These are phyloP conservation scores for Sordariomycetes sp. DNA, from an alignment of 2,329 filamentous ascomycete species.

Conservation along the genomic window DNA sequence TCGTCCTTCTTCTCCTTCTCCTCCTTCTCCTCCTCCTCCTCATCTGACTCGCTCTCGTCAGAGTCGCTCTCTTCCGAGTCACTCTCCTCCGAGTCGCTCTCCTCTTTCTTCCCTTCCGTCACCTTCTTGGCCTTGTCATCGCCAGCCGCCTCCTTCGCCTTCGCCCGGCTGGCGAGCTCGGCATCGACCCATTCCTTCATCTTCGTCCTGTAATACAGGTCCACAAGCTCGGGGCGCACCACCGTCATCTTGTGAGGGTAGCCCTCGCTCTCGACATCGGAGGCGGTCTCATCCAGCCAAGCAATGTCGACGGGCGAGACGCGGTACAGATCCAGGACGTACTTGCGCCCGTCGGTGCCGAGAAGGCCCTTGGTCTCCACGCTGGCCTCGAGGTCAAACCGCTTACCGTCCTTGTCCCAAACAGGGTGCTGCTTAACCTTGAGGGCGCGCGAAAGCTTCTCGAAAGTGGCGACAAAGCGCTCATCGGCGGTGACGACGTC, in stretches of 20 bases:
- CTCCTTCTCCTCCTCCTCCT: slow-evolving; percentile 4
- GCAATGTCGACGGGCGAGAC: slow-evolving; percentile 82
- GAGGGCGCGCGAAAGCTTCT: slow-evolving; percentile 80
- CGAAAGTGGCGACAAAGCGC: slow-evolving; percentile 70
- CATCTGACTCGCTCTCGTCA: background rate
- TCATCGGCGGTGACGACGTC: slow-evolving; percentile 87
- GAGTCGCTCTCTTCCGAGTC: slow-evolving; percentile 1
- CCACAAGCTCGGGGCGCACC: slow-evolving; percentile 77
- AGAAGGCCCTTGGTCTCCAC: slow-evolving; percentile 97
- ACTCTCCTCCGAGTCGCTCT: slow-evolving; percentile 1
- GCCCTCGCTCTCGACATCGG: slow-evolving; percentile 29
- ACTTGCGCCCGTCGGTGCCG: slow-evolving; percentile 91
- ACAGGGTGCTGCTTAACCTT: slow-evolving; percentile 91
- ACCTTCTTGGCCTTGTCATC: slow-evolving; percentile 23
- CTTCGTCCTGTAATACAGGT: slow-evolving; percentile 71
- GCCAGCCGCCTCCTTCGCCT: slow-evolving; percentile 15
- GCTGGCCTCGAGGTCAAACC: slow-evolving; percentile 84
- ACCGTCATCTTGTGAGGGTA: slow-evolving; percentile 98
- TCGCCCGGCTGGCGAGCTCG: slow-evolving; percentile 53
- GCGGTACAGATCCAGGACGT: slow-evolving; percentile 92
- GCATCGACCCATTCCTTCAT: slow-evolving; percentile 79
- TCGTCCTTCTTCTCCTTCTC: slow-evolving; percentile 14
- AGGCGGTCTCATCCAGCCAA: slow-evolving; percentile 66
- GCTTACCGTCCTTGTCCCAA: slow-evolving; percentile 91
- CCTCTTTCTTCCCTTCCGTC: slow-evolving; percentile 14